Conservation (phyloP, 202 grass and related monocot species). For the Setaria viridis region DNA sequence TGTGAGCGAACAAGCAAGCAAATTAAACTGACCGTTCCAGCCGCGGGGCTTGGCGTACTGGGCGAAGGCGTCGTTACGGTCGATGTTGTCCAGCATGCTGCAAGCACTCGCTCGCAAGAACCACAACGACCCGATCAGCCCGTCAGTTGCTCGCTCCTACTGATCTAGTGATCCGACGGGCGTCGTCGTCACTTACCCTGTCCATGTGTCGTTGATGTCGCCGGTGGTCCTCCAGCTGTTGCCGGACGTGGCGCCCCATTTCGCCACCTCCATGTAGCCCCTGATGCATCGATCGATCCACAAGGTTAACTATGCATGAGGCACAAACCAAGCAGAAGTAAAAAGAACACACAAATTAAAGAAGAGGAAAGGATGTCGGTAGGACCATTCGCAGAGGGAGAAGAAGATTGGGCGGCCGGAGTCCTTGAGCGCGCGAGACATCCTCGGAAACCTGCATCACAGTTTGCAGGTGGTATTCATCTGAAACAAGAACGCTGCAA, state of each 20-base stretch:
- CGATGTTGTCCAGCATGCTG: constrained; percentile 64
- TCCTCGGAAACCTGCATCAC: constrained; percentile 52
- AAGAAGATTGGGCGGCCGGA: constrained; percentile 68
- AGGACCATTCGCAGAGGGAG: constrained; percentile 77
- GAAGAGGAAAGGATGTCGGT: neutral
- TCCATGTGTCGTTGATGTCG: constrained; percentile 72
- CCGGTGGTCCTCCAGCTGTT: constrained; percentile 87
- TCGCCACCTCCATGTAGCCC: constrained; percentile 65
- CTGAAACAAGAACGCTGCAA: no score
- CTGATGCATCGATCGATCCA: neutral
- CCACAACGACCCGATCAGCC: neutral
- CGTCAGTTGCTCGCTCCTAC: neutral
- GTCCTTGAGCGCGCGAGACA: constrained; percentile 55
- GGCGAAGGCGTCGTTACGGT: constrained; percentile 62
- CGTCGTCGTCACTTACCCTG: constrained; percentile 33
- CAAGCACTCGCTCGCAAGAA: neutral
- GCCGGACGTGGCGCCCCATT: constrained; percentile 59
- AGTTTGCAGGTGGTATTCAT: neutral
- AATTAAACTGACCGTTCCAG: constrained; percentile 62
- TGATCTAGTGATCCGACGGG: neutral
- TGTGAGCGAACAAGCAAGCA: neutral
- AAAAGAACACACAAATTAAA: no score
- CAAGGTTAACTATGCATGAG: neutral
- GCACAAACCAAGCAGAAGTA: neutral
- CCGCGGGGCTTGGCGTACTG: constrained; percentile 58